These are phyloP conservation scores for Pseudogymnoascus sp. DNA, from an alignment of 2,329 filamentous ascomycete species.

Conservation along the genomic window DNA sequence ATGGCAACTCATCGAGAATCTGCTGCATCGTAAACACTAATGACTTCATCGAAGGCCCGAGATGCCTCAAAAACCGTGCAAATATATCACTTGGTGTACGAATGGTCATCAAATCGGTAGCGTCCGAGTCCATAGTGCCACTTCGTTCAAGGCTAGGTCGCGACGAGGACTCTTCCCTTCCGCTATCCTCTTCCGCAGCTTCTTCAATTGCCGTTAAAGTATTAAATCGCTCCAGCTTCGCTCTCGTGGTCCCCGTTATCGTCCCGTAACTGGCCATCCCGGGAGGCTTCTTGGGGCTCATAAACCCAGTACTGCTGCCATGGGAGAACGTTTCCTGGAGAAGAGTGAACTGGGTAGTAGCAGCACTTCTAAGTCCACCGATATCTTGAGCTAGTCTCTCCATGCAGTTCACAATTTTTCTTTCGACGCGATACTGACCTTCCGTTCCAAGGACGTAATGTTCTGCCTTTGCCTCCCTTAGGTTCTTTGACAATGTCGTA, in stretches of 20 bases:
- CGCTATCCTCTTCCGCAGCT: slow-evolving; percentile 48
- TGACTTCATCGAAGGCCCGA: slow-evolving; percentile 94
- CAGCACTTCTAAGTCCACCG: slow-evolving; percentile 82
- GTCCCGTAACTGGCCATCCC: background rate
- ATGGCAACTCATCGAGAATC: slow-evolving; percentile 81
- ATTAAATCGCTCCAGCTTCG: slow-evolving; percentile 37
- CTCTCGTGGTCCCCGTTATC: slow-evolving; percentile 29
- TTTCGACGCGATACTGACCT: slow-evolving; percentile 69
- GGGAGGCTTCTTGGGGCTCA: background rate
- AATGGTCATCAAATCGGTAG: slow-evolving; percentile 4
- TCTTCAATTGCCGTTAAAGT: slow-evolving; percentile 57
- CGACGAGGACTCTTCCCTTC: slow-evolving; percentile 34
- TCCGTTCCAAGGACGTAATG: slow-evolving; percentile 78
- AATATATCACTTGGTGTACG: slow-evolving; percentile 77
- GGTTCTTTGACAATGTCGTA: slow-evolving; percentile 63
- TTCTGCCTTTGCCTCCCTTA: slow-evolving; percentile 83
- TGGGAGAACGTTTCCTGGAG: slow-evolving; percentile 53
- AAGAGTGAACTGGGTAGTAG: slow-evolving; percentile 80
- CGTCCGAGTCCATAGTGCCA: background rate
- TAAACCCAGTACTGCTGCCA: background rate
- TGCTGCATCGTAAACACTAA: slow-evolving; percentile 86
- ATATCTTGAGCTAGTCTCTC: slow-evolving; percentile 82
- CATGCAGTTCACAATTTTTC: slow-evolving; percentile 73
- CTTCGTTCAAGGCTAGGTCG: slow-evolving; percentile 7
- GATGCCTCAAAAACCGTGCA: slow-evolving; percentile 75